Conservation (phyloP, 1,139 yeast genomes). For the Hemisphaericaspora xylofermentans region DNA sequence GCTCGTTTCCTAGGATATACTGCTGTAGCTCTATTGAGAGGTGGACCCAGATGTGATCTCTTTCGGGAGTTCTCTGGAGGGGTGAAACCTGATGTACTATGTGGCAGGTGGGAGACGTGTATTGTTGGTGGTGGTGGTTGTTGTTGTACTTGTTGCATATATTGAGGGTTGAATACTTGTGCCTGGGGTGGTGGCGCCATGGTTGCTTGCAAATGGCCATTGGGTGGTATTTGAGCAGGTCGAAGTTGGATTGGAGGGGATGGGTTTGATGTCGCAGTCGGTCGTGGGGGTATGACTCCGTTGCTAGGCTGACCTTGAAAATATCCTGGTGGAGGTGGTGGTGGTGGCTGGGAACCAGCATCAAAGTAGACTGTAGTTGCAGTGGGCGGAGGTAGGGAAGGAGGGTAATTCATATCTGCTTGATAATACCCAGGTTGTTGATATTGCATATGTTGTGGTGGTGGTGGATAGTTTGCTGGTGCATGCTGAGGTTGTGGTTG, state of each 20-base stretch:
- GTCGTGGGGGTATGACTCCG: not conserved
- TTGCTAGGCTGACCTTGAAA: constrained; percentile 2
- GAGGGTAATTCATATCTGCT: constrained; percentile 4
- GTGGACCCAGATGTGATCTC: constrained; percentile 10
- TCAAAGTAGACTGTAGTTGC: not conserved
- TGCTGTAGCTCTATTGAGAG: constrained; percentile 14
- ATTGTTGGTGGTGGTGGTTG: constrained; percentile 3
- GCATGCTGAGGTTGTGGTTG: constrained; percentile 6
- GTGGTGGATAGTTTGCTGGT: constrained; percentile 5
- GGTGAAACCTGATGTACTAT: not conserved
- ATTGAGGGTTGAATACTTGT: constrained; percentile 2
- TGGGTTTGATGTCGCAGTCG: not conserved
- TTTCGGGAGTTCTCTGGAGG: constrained; percentile 9
- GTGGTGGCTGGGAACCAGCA: constrained; percentile 1
- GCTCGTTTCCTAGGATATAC: constrained; percentile 37
- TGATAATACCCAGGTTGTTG: constrained; percentile 2
- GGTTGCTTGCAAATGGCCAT: constrained; percentile 1
- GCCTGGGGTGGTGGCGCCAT: constrained; percentile 7
- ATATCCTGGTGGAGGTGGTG: not conserved
- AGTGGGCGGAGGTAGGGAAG: constrained; percentile 4
- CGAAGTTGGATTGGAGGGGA: not conserved
- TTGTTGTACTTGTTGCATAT: constrained; percentile 3
- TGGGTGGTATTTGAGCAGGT: not conserved
- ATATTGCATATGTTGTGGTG: constrained; percentile 2
- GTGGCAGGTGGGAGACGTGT: constrained; percentile 3